These are phyloP conservation scores for Ophiostoma sp. DNA, from an alignment of 2,329 filamentous ascomycete genomes.

Conservation along the genomic window DNA sequence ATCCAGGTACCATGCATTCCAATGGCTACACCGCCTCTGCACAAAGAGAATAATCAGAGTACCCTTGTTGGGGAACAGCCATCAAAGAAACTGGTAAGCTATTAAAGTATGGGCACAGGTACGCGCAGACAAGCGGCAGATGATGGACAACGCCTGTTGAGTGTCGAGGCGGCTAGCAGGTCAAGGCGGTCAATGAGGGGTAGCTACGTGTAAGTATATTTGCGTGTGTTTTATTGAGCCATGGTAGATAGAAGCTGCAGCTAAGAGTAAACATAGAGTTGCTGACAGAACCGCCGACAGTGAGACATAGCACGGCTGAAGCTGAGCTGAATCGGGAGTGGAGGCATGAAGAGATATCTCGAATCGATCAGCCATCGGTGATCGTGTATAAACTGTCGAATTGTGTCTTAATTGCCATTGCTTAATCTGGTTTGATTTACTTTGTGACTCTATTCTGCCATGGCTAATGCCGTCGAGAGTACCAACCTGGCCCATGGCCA, in stretches of 20 bases:
- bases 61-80: not conserved
- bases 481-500: no score
- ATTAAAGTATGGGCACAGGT: no score
- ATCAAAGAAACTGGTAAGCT: no score
- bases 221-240: not conserved
- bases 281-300: no score
- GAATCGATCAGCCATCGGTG: not conserved
- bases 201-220: not conserved
- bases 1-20: conserved; percentile 3
- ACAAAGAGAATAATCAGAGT: not conserved
- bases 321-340: not conserved
- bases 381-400: not conserved
- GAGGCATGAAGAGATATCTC: not conserved
- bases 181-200: not conserved
- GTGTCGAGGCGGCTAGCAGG: not conserved
- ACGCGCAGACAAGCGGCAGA: not conserved
- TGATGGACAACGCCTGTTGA: not conserved
- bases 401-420: not conserved
- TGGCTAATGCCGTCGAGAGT: not conserved
- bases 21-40: not conserved
- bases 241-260: not conserved
- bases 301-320: not conserved
- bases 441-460: not conserved
- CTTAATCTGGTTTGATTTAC: not conserved
- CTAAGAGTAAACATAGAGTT: not conserved